These are phyloP conservation scores for Aurantiochytrium sp. DNA, from an alignment of 108 stramenopile genomes.

Conservation along the genomic window DNA sequence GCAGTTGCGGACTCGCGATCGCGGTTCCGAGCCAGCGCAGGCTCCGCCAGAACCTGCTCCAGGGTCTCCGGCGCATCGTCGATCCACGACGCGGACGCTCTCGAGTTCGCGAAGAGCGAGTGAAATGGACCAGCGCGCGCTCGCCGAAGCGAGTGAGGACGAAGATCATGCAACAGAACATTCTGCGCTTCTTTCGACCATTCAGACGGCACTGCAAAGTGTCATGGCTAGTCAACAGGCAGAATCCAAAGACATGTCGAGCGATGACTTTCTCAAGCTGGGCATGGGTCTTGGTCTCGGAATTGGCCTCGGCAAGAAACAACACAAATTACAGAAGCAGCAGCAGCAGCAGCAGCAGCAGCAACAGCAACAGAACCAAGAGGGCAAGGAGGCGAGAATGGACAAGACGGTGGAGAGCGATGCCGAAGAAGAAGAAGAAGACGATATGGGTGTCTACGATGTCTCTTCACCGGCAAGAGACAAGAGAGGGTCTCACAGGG, in stretches of 20 bases:
- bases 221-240: background rate
- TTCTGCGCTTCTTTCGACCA: background rate
- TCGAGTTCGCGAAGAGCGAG: no score
- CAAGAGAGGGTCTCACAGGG: background rate
- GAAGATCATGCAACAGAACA: background rate
- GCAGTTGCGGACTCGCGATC: background rate
- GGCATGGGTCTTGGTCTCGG: constrained; percentile 38
- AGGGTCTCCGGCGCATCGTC: no score
- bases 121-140: no score
- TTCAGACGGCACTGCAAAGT: background rate
- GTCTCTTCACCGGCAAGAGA: background rate
- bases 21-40: background rate
- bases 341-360: no score
- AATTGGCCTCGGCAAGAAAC: constrained; percentile 31
- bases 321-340: background rate
- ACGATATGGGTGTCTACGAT: background rate
- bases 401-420: background rate
- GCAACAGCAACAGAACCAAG: no score
- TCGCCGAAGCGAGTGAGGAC: background rate
- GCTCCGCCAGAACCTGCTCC: background rate
- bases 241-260: background rate
- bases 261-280: constrained; percentile 25
- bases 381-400: no score
- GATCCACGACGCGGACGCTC: no score
- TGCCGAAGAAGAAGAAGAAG: background rate